Base-by-base conservation (phyloP, 2,329 filamentous ascomycete genomes). In the Xylariaceae sp. region DNA sequence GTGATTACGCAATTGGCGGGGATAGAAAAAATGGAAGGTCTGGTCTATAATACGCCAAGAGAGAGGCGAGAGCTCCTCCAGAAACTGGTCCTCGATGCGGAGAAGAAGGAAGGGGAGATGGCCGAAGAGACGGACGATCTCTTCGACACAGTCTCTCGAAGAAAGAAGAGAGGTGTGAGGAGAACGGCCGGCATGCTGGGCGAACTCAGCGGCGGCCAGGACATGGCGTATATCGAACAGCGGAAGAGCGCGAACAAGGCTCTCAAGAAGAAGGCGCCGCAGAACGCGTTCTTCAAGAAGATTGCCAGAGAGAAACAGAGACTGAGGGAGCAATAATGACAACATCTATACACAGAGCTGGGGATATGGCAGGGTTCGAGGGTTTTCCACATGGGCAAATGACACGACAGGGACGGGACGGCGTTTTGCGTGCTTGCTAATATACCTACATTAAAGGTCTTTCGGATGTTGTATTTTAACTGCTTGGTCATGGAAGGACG, bases 1-100 rank as follows among this genome's bases (percentile, higher is more conserved):
- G 90, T 97, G 46, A 98, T 98, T 60, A 98, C 92, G 0, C 88
- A 94, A 56, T 73, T 98, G 6, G 83, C 89, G 55, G 92, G 90
- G 35, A 88, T 98, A 48, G 87, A 96, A 44, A 78, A 86, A 43
- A 83, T 90, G 37, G 81, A 84, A 0, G 81, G 81, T 0, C 74
- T 98, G 2, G 84, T 83, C 2, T 97, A 94, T 59, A 78, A 78
- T 2, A 86, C 86, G 2, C 76, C 88, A 0, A 70, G 78, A 5
- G 88, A 95, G 55, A 81, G 88, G 4, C 82, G 88, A 32, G 88
- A 95, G 60, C 73, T 97, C 17, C 73, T 98, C 2, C 83, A 89
- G 51, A 86, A 94, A 53, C 88, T 97, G 3, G 77, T 96, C 49
- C 75, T 97, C 6, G 87, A 95, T 54, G 88, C 88, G 38, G 88